phyloP scores from a whole-genome alignment of 2,329 filamentous ascomycete genomes.

The Cladosporium colombiae region DNA sequence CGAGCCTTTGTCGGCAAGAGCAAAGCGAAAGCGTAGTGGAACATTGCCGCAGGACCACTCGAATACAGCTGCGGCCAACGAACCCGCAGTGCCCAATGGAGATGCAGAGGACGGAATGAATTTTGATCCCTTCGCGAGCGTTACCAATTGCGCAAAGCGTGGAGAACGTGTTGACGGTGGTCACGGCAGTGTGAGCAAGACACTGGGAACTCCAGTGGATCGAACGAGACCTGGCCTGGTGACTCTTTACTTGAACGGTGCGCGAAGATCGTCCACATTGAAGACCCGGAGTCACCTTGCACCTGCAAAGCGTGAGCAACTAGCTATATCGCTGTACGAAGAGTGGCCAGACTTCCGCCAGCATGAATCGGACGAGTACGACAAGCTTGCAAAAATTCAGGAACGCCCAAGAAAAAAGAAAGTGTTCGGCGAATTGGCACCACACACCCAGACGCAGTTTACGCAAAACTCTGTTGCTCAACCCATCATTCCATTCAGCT shows the following conservation, averaged over 20 bases:
- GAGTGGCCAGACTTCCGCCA: constrained; percentile 31
- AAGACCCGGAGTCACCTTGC: background rate
- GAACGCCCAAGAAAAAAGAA: constrained; percentile 41
- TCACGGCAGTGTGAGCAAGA: background rate
- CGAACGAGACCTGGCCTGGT: background rate
- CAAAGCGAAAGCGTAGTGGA: background rate
- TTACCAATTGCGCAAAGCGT: background rate
- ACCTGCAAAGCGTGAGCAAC: background rate
- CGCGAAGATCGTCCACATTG: background rate
- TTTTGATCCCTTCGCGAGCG: background rate
- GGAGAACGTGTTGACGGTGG: background rate
- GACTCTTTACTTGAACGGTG: background rate
- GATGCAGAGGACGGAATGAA: background rate
- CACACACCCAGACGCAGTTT: constrained; percentile 13
- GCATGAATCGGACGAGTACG: constrained; percentile 44
- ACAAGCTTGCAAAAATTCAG: constrained; percentile 58
- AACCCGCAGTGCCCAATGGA: background rate
- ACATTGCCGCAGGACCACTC: background rate
- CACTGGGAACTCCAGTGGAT: background rate
- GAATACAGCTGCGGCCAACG: background rate
- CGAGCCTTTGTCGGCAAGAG: constrained; percentile 8
- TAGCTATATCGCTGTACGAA: constrained; percentile 25
- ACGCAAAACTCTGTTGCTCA: background rate
- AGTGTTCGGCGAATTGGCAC: constrained; percentile 28
- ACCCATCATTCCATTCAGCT: background rate